Conservation (phyloP, 441 rosid genomes). For the Adansonia grandidieri region DNA sequence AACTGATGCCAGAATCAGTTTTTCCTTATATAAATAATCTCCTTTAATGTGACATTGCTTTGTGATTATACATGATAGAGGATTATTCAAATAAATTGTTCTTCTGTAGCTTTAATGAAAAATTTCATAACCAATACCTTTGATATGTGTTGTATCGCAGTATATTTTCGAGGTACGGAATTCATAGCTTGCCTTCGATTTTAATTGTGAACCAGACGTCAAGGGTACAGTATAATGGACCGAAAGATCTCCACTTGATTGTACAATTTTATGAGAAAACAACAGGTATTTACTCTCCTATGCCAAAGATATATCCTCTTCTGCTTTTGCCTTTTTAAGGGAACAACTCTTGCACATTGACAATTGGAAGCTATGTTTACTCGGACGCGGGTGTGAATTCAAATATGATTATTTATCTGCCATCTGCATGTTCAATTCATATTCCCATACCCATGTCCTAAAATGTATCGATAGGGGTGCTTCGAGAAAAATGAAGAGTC, state of each 20-base stretch:
- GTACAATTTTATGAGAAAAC: conserved; percentile 66
- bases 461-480: too few relatives aligned
- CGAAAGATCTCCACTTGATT: conserved; percentile 60
- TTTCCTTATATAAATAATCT: neutral
- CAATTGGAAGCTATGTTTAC: too few relatives aligned
- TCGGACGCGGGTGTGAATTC: too few relatives aligned
- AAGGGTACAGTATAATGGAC: conserved; percentile 53
- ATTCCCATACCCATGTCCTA: too few relatives aligned
- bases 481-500: too few relatives aligned
- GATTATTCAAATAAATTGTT: neutral
- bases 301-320: neutral
- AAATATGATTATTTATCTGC: too few relatives aligned
- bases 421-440: too few relatives aligned
- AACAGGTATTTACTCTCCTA: conserved; percentile 49
- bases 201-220: conserved; percentile 64
- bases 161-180: conserved; percentile 71
- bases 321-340: neutral
- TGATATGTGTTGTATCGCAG: conserved; percentile 46
- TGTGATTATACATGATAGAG: neutral
- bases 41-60: neutral
- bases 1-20: neutral
- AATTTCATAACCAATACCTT: conserved; percentile 19
- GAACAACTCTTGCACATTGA: too few relatives aligned
- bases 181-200: conserved; percentile 79
- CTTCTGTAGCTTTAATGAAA: neutral